phyloP scores from a whole-genome alignment of 345 rosid genomes.

The Ailanthus altissimus region DNA sequence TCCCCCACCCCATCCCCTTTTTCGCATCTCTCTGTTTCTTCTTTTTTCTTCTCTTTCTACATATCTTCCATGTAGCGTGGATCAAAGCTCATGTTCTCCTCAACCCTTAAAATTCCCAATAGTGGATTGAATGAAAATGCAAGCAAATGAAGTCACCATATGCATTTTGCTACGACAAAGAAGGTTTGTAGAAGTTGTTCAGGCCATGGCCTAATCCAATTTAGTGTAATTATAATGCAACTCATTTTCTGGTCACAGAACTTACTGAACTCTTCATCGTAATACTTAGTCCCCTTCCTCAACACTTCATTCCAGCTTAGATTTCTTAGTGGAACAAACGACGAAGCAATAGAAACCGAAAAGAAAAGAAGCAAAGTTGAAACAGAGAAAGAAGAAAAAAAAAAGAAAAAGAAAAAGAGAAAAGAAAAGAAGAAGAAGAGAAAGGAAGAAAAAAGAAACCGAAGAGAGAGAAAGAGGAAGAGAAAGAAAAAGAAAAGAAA shows the following conservation, averaged over 20 bases:
- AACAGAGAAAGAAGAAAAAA: too few relatives aligned
- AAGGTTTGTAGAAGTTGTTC: slow-evolving; percentile 84
- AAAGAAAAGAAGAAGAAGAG: too few relatives aligned
- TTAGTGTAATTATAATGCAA: slow-evolving; percentile 68
- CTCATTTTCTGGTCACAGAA: slow-evolving; percentile 98
- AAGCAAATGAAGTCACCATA: slow-evolving; percentile 92
- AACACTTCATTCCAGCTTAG: slow-evolving; percentile 94
- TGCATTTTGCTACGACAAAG: slow-evolving; percentile 88
- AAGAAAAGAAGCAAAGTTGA: too few relatives aligned
- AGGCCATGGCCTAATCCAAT: slow-evolving; percentile 91
- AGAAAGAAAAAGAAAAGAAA: too few relatives aligned
- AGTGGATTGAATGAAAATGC: slow-evolving; percentile 88
- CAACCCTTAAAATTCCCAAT: slow-evolving; percentile 76
- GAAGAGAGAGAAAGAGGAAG: too few relatives aligned
- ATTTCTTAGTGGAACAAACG: slow-evolving; percentile 75
- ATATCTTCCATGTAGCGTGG: slow-evolving; percentile 86
- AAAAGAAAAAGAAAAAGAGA: too few relatives aligned
- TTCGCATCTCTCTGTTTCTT: too few relatives aligned
- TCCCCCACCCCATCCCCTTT: too few relatives aligned
- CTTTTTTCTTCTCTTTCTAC: too few relatives aligned
- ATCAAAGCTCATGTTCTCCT: slow-evolving; percentile 71
- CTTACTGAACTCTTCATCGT: slow-evolving; percentile 92
- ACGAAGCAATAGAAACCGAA: too few relatives aligned
- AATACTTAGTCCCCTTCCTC: slow-evolving; percentile 84
- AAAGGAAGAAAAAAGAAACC: too few relatives aligned